Evolutionary conservation across 2,329 filamentous ascomycete genomes (phyloP), one percentile per base, ranked within the genome.

Genomic region (Fusarium buharicum): DNA sequence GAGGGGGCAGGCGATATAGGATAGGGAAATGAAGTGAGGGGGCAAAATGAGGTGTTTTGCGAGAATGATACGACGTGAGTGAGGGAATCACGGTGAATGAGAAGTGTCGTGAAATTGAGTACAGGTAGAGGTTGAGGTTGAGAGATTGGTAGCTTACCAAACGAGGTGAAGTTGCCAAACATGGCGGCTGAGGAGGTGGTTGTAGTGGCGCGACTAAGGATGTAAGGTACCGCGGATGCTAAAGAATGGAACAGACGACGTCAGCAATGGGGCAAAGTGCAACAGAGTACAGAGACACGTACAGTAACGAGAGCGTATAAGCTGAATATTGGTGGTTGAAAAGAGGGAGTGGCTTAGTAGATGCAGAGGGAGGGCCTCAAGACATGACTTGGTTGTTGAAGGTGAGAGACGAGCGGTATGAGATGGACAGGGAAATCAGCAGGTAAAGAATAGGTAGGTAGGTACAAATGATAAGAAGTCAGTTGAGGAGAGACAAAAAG

Each of bases 101-200:
- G 30, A 31, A 18, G 30, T 30, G 27, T 41, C 11, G 28, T 34
- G 47, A 39, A 28, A 31, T 46, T n/a, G 38, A 38, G 28, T 11
- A 40, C 14, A 55, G 12, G 12, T 24, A 18, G 31, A 47, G 41
- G 18, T 17, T 31, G 27, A 46, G 74, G 31, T 11, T 30, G 44
- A 47, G 49, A 55, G 39, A 46, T 36, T 37, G 30, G 6, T 5
- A 48, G 55, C 78, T 75, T 73, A 80, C 78, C 70, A 65, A 78
- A 71, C 55, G 74, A 72, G 47, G 76, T 61, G 59, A 81, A 74
- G 49, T 73, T 76, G 44, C 78, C 78, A 68, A 81, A 81, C 79
- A 81, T 81, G 67, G 56, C 70, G 68, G 62, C 61, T 45, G 61
- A 56, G 50, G 61, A 56, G 50, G 41, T 52, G 40, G 38, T 56